phyloP scores from a whole-genome alignment of 768 basidiomycete genomes.

The Macrolepiota dolichaula region DNA sequence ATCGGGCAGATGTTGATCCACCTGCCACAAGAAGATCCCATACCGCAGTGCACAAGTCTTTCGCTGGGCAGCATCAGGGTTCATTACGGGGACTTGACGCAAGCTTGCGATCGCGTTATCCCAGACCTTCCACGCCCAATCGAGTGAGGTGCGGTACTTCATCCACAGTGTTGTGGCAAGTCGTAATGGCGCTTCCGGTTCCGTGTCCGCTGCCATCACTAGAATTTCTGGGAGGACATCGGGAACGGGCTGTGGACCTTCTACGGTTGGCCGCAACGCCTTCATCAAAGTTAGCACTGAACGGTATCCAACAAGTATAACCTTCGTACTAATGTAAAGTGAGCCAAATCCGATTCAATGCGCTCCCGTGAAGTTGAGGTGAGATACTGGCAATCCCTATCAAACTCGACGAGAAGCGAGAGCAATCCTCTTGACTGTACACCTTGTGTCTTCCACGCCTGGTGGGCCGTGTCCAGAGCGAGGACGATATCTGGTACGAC shows the following conservation, averaged over 20 bases:
- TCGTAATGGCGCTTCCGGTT: slow-evolving; percentile 58
- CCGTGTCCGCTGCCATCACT: slow-evolving; percentile 55
- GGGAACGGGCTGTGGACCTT: slow-evolving; percentile 39
- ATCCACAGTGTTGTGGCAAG: slow-evolving; percentile 82
- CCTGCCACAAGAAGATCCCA: slow-evolving; percentile 64
- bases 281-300: slow-evolving; percentile 15
- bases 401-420: slow-evolving; percentile 62
- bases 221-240: slow-evolving; percentile 62
- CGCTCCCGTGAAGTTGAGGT: slow-evolving; percentile 53
- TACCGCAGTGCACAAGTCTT: slow-evolving; percentile 61
- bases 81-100: slow-evolving; percentile 62
- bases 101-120: slow-evolving; percentile 76
- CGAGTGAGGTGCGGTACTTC: slow-evolving; percentile 66
- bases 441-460: slow-evolving; percentile 61
- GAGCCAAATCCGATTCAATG: slow-evolving; percentile 54
- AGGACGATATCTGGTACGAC: slow-evolving; percentile 49
- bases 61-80: slow-evolving; percentile 41
- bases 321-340: slow-evolving; percentile 56
- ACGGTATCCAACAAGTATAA: neutral
- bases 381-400: slow-evolving; percentile 51
- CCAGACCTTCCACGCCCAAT: slow-evolving; percentile 86
- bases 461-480: slow-evolving; percentile 60
- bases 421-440: slow-evolving; percentile 63
- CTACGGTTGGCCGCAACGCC: slow-evolving; percentile 45
- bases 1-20: slow-evolving; percentile 73